Percentiles rank a stretch among this genome's conserved stretches.
phyloP scores from a whole-genome alignment of 805 yeast species.

The Hanseniaspora mollemarum region DNA sequence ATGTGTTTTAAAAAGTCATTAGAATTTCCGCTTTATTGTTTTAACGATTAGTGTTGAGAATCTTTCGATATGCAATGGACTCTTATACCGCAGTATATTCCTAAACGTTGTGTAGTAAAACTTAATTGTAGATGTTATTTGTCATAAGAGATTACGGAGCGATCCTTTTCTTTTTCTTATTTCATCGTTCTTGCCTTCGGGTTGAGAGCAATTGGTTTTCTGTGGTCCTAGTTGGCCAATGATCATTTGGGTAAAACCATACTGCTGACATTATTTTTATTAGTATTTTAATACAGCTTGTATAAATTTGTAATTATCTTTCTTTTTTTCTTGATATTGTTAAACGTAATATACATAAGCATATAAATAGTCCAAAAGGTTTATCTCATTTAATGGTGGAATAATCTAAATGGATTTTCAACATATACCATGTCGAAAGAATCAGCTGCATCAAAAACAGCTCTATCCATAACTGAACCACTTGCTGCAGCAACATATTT shows the following conservation, averaged over 20 bases:
- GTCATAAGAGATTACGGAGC: slow-evolving; percentile 10
- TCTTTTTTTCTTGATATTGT: too few relatives aligned
- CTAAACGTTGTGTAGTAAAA: slow-evolving; percentile 83
- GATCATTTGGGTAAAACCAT: slow-evolving; percentile 99
- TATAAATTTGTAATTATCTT: not conserved
- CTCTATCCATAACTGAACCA: slow-evolving; percentile 96
- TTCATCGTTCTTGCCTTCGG: slow-evolving; percentile 4
- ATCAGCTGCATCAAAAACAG: slow-evolving; percentile 92
- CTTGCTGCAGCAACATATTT: slow-evolving; percentile 93
- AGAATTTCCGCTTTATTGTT: slow-evolving; percentile 32
- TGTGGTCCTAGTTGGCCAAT: slow-evolving; percentile 63
- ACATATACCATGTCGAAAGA: slow-evolving; percentile 80
- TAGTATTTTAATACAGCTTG: not conserved
- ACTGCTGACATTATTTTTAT: slow-evolving; percentile 69
- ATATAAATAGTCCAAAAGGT: not conserved
- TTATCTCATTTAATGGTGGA: slow-evolving; percentile 64
- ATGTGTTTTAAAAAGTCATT: slow-evolving; percentile 27
- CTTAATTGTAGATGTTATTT: slow-evolving; percentile 13
- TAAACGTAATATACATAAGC: not conserved
- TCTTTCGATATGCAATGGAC: slow-evolving; percentile 54
- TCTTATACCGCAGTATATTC: slow-evolving; percentile 88
- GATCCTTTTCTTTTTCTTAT: slow-evolving; percentile 14
- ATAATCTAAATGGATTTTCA: slow-evolving; percentile 92
- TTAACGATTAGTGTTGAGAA: slow-evolving; percentile 28
- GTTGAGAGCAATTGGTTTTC: slow-evolving; percentile 14